These are phyloP conservation scores for Articulospora tetracladia DNA, from an alignment of 495 filamentous ascomycete species.

Conservation along the genomic window DNA sequence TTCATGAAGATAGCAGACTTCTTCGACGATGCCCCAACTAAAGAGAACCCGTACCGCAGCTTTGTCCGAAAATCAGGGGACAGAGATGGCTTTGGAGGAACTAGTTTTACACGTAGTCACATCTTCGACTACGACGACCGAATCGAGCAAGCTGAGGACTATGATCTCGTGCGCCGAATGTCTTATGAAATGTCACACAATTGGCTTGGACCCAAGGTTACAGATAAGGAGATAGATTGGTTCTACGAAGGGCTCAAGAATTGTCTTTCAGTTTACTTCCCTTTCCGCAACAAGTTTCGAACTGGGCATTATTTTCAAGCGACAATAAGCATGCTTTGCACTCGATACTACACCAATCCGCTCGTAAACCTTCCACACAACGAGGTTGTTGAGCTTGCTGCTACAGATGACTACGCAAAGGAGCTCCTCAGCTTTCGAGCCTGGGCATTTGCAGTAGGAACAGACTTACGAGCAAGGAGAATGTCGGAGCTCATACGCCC, in stretches of 20 bases:
- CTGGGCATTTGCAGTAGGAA: slow-evolving; percentile 13
- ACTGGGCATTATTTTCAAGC: slow-evolving; percentile 11
- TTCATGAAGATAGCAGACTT: slow-evolving; percentile 15
- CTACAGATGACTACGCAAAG: slow-evolving; percentile 7
- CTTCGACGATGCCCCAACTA: slow-evolving; percentile 9
- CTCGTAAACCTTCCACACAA: slow-evolving; percentile 6
- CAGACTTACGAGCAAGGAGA: slow-evolving; percentile 13
- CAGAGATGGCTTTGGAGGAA: slow-evolving; percentile 1
- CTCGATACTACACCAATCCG: slow-evolving; percentile 21
- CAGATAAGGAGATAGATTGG: slow-evolving; percentile 3
- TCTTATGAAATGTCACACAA: slow-evolving; percentile 14
- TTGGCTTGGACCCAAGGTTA: slow-evolving; percentile 5
- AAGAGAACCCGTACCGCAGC: slow-evolving; percentile 7
- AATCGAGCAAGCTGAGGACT: slow-evolving; percentile 12
- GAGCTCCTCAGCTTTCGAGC: slow-evolving; percentile 8
- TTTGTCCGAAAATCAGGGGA: slow-evolving; percentile 8
- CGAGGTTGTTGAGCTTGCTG: slow-evolving; percentile 10
- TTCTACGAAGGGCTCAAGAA: slow-evolving; percentile 17
- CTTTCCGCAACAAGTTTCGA: slow-evolving; percentile 17
- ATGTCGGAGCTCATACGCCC: slow-evolving; percentile 10
- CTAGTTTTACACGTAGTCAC: slow-evolving; percentile 11
- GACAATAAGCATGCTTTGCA: slow-evolving; percentile 16
- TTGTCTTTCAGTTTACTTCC: slow-evolving; percentile 17
- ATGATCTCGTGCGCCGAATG: slow-evolving; percentile 13
- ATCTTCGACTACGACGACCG: slow-evolving; percentile 17